Conservation (phyloP, 257 asterid genomes). For the Lycium barbarum region DNA sequence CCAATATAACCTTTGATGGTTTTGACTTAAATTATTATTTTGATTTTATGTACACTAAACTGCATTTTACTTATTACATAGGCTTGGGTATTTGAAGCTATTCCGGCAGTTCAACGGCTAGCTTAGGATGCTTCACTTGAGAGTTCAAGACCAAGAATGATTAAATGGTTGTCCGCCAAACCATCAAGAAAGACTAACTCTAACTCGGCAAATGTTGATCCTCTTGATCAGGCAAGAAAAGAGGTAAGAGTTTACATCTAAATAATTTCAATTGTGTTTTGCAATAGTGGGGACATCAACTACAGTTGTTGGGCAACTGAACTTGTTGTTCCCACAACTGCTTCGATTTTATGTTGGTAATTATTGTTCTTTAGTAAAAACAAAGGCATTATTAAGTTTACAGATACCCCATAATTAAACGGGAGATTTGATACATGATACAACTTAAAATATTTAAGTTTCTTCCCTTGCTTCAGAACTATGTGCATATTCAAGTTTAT, state of each 20-base stretch:
- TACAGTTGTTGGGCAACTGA: background rate
- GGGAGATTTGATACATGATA: no score
- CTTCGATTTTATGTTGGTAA: no score
- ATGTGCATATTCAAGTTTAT: no score
- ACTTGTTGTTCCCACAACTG: background rate
- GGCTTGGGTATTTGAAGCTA: background rate
- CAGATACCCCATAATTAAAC: no score
- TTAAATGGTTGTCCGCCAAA: background rate
- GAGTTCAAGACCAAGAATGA: background rate
- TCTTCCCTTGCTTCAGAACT: no score
- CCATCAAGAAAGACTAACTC: background rate
- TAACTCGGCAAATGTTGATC: background rate
- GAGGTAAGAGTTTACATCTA: no score
- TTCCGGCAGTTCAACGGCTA: background rate
- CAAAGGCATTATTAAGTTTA: no score
- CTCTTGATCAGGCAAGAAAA: background rate
- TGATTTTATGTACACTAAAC: background rate
- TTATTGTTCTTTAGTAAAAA: no score
- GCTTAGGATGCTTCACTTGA: background rate
- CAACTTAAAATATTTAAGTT: no score
- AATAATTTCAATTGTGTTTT: no score
- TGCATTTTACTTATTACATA: background rate
- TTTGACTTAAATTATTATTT: no score
- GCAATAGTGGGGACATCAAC: background rate
- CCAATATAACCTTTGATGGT: background rate